Conservation (phyloP, 345 rosid species). For the Hypericum perforatum region DNA sequence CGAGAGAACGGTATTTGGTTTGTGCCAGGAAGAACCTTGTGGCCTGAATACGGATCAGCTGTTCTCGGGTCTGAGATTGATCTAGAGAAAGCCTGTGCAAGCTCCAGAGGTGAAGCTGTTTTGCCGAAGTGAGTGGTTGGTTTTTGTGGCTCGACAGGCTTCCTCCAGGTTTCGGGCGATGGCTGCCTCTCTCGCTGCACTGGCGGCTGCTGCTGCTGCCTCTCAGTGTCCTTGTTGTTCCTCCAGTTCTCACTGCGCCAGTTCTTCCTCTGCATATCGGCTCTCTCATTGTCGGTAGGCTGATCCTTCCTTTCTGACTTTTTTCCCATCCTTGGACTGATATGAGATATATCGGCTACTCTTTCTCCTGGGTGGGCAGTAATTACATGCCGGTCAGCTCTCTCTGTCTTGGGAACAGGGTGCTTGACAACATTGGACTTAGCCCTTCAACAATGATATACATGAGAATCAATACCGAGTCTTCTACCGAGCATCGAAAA, state of each 20-base stretch:
- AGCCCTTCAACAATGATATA: constrained; percentile 27
- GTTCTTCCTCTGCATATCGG: constrained; percentile 44
- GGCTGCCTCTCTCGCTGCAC: constrained; percentile 5
- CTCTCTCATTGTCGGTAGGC: constrained; percentile 32
- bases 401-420: constrained; percentile 28
- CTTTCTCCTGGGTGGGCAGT: constrained; percentile 26
- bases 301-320: constrained; percentile 50
- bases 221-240: constrained; percentile 35
- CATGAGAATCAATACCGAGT: background rate
- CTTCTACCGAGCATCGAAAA: background rate
- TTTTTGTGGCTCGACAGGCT: constrained; percentile 11
- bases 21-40: background rate
- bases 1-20: constrained; percentile 20
- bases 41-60: constrained; percentile 1
- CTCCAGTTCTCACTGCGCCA: constrained; percentile 50
- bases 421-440: constrained; percentile 25
- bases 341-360: constrained; percentile 22
- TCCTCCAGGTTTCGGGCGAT: constrained; percentile 18
- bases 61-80: constrained; percentile 15
- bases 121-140: constrained; percentile 9
- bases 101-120: constrained; percentile 18
- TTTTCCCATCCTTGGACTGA: constrained; percentile 36
- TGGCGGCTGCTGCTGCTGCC: constrained; percentile 16
- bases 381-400: constrained; percentile 33
- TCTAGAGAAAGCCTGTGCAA: constrained; percentile 20